Base-by-base conservation (phyloP, 2,329 filamentous ascomycete genomes). In the Ceratocystis colombiana region DNA sequence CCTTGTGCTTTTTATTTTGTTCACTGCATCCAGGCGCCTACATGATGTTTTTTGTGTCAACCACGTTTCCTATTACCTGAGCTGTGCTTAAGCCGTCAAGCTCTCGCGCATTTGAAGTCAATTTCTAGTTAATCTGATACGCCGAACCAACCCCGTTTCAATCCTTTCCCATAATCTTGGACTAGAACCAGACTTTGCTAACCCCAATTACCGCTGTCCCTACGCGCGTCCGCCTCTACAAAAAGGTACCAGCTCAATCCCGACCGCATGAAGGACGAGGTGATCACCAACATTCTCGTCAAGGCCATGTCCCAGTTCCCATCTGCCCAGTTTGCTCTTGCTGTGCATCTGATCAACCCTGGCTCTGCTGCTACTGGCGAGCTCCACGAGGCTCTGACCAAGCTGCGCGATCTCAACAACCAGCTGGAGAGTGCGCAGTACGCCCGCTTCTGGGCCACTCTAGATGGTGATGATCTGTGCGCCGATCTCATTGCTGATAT, bases 221-320 rank as follows among this genome's bases (percentile, higher is more conserved):
- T 44, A 5, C n/a, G n/a, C 45, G 57, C 64, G 61, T 44, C 62
- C 20, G 41, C 59, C 41, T 53, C 30, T 50, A 22, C 33, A 25
- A n/a, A 69, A 72, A 99, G 94, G 71, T 99, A 99, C 84, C 95
- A 99, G 81, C 96, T 99, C 80, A 99, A 99, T 85, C 94, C 94
- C 64, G 92, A 97, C 81, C 90, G 96, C 72, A 87, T 92, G 75
- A 93, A 94, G 81, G 89, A 96, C 75, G 94, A 99, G 78, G 90
- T 93, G 74, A 91, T 94, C 77, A 97, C 94, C 82, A 97, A 97
- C 84, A 89, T 97, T 79, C 90, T 99, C 76, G 92, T 96, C 82
- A 99, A 97, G 83, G 84, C 92, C 71, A 87, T 99, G 75, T 96
- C 93, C 72, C 89, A 96, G 79, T 99, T 99, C 82, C 94, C 94